phyloP scores from a whole-genome alignment of 208 protist genomes.

The Trypanosoma melophagium region DNA sequence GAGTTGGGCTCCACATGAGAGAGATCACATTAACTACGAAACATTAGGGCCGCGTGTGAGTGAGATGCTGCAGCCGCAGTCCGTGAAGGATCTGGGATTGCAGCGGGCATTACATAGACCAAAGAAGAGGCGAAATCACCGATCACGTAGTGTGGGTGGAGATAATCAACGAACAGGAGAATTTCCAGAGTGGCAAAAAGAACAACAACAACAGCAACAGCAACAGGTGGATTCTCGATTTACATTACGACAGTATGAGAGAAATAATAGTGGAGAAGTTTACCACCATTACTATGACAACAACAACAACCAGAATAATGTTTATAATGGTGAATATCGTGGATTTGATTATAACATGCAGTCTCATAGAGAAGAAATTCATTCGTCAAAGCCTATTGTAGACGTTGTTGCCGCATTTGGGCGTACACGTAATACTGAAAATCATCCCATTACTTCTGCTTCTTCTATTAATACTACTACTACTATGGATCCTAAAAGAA shows the following conservation, averaged over 20 bases:
- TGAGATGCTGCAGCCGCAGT: conserved; percentile 7
- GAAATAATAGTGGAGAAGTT: too few relatives aligned
- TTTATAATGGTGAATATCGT: neutral
- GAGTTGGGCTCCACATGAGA: too few relatives aligned
- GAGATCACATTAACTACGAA: neutral
- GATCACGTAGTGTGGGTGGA: neutral
- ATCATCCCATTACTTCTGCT: neutral
- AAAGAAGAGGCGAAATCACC: neutral
- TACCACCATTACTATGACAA: too few relatives aligned
- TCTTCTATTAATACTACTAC: neutral
- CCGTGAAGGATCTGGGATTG: conserved; percentile 10
- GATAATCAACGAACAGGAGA: neutral
- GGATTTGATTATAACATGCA: neutral
- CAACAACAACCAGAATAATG: neutral
- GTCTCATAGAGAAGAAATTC: neutral
- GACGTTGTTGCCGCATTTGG: conserved; percentile 11
- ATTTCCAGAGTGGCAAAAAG: neutral
- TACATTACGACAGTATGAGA: too few relatives aligned
- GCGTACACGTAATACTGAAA: neutral
- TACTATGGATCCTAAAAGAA: neutral
- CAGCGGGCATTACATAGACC: conserved; percentile 2
- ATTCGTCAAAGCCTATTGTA: conserved; percentile 4
- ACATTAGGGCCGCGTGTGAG: conserved; percentile 5
- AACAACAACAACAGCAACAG: too few relatives aligned
- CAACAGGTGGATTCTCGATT: too few relatives aligned